Evolutionary conservation across 2,329 filamentous ascomycete genomes (phyloP), one percentile per base, ranked within the genome.

Genomic region (Fusarium bactridioides): DNA sequence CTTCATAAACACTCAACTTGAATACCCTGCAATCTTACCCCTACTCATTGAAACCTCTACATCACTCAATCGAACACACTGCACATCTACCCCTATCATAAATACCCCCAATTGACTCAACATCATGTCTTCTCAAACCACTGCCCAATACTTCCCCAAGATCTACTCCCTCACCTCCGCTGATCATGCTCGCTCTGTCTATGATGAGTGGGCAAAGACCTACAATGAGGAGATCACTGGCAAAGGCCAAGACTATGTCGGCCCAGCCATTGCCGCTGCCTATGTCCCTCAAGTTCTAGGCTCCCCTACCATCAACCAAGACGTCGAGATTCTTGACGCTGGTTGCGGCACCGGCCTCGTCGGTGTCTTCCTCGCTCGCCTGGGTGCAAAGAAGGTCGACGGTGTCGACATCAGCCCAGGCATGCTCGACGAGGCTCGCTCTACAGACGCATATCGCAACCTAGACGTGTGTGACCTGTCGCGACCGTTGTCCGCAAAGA

Each of bases 291-390:
- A 80, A 47, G 61, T 56, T 65, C 69, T 81, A 23, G 76, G 74
- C 78, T 35, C 72, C 43, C 72, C 73, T 12, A 66, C 69, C 35
- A 70, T 78, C 51, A 69, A 69, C 55, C 67, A 70, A n/a, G 65
- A 71, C 25, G 40, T 77, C 37, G 66, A 74, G 64, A 84, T 89
- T 61, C 82, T 88, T 0, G 87, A 89, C 65, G 86, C 86, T 27
- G 87, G 87, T n/a, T 88, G 87, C 64, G 87, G 87, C 8, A 89
- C 86, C 1, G 87, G 87, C 1, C 82, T 88, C 13, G 86, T 87
- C 16, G 87, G 86, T 8, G 76, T 82, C 25, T 83, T 83, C 31
- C 82, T 89, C 8, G 80, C 82, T 27, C 78, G 82, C 41, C 75
- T 81, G 37, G 83, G 84, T 6, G 83, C 83, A 7, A 80, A 80